Evolutionary conservation across 768 basidiomycete genomes (phyloP).

Genomic region (Amanita jacksonii): DNA sequence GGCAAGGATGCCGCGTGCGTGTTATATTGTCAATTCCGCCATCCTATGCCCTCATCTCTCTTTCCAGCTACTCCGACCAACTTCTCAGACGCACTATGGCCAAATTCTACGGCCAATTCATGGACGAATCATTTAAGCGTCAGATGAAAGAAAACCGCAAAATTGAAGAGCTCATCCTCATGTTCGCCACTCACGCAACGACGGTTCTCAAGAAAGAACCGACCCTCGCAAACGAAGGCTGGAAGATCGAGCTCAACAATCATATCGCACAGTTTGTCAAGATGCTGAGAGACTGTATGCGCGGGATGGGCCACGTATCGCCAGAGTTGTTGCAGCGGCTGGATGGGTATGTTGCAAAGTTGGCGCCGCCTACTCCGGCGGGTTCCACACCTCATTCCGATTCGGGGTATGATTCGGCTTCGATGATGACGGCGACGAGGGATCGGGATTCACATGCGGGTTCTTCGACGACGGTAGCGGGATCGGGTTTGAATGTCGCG

Average conservation of each 20-base stretch:
- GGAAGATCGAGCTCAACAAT: constrained; percentile 89
- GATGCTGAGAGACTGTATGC: constrained; percentile 74
- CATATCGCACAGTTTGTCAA: constrained; percentile 87
- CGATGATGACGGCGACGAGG: constrained; percentile 45
- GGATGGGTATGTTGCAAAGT: constrained; percentile 76
- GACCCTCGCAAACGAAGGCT: constrained; percentile 70
- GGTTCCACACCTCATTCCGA: constrained; percentile 47
- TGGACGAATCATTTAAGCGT: constrained; percentile 73
- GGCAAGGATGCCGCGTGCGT: constrained; percentile 84
- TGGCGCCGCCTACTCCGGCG: constrained; percentile 60
- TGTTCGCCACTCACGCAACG: constrained; percentile 90
- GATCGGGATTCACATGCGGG: constrained; percentile 30
- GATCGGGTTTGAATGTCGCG: constrained; percentile 35
- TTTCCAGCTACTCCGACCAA: constrained; percentile 75
- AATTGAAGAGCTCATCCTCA: constrained; percentile 93
- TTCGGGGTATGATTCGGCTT: constrained; percentile 61
- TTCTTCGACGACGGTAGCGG: not conserved
- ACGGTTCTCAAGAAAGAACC: constrained; percentile 86
- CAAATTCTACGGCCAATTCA: constrained; percentile 86
- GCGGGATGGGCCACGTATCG: constrained; percentile 64
- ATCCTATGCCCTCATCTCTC: not conserved
- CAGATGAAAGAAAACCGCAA: constrained; percentile 96
- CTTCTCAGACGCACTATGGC: constrained; percentile 84
- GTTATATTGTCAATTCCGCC: not conserved
- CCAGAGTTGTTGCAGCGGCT: constrained; percentile 75